Evolutionary conservation across 129 eudicot genomes (phyloP), one percentile per base, ranked within the genome.

Genomic region (Saposhnikovia divaricata): DNA sequence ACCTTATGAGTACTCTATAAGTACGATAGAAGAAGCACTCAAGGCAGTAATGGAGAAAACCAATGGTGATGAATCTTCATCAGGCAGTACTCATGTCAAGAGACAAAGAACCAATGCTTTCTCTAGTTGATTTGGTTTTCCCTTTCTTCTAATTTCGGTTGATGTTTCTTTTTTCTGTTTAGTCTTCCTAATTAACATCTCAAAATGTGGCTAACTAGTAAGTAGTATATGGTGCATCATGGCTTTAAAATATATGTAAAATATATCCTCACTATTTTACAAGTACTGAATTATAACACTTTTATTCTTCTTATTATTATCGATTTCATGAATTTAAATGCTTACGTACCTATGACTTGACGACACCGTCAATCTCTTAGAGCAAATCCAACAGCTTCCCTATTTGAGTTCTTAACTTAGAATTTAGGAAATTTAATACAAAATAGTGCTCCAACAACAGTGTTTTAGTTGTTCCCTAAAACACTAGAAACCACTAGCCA

Each of bases 11-110:
- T 88, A 68, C 79, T 88, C 87, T 12, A 75, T 93, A 81, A 87
- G 81, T 81, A 84, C 96, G 68, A 90, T 94, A 65, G 96, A 94
- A 65, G 98, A 94, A 86, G 98, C 96, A 4, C 89, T 94, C 79
- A 91, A 85, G 77, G 96, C 91, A 3, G 97, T 94, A 69, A 87
- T 94, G 90, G 96, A 90, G 90, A 94, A 86, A 81, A 45, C 94
- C n/a, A 79, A 78, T 74, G 92, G 90, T 21, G 91, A 92, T 74
- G 91, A 92, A 18, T 84, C 98, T 28, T 88, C 86, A 79, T 81
- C 91, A 6, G 96, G 89, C 70, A 88, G 86, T 55, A 21, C 65
- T 55, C 65, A 55, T 87, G 89, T 90, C 70, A 91, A 94, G 93
- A 87, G 98, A 81, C 98, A 94, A 85, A 86, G 97, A 82, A 93